A percentile compares a stretch with the other conserved stretches of the same genome.
These are phyloP conservation scores for Helenozyma rhizophorensis DNA, from an alignment of 805 yeast species.

Conservation along the genomic window DNA sequence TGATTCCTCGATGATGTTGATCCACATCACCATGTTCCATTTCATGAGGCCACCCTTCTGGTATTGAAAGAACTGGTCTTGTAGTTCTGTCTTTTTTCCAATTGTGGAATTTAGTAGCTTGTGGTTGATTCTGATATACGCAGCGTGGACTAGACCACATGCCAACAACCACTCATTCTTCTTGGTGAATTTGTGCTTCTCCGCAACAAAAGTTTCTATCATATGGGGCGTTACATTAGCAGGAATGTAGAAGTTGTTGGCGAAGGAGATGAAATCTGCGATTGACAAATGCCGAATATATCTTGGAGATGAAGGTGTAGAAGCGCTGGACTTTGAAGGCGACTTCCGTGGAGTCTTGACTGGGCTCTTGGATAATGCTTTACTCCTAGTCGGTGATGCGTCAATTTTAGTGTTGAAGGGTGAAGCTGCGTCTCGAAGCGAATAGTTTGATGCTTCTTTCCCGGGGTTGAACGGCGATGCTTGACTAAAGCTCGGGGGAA, in stretches of 20 bases:
- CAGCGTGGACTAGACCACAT: constrained; percentile 61
- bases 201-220: constrained; percentile 45
- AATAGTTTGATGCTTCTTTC: neutral
- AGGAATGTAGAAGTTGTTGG: constrained; percentile 64
- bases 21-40: constrained; percentile 49
- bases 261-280: constrained; percentile 40
- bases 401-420: constrained; percentile 20
- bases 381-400: constrained; percentile 4
- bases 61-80: constrained; percentile 46
- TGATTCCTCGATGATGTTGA: constrained; percentile 48
- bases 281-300: constrained; percentile 21
- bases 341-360: constrained; percentile 11
- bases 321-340: constrained; percentile 4
- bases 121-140: constrained; percentile 52
- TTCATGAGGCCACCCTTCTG: constrained; percentile 52
- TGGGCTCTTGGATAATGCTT: too few species aligned
- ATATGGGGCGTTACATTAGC: constrained; percentile 46
- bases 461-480: too few species aligned
- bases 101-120: constrained; percentile 41
- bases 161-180: constrained; percentile 66
- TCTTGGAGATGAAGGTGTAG: constrained; percentile 7
- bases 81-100: constrained; percentile 45
- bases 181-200: constrained; percentile 46
- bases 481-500: constrained; percentile 2
- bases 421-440: constrained; percentile 20